Evolutionary conservation across 257 asterid species (phyloP), one percentile per base, ranked within the genome.

Genomic region (Salvia hispanica): DNA sequence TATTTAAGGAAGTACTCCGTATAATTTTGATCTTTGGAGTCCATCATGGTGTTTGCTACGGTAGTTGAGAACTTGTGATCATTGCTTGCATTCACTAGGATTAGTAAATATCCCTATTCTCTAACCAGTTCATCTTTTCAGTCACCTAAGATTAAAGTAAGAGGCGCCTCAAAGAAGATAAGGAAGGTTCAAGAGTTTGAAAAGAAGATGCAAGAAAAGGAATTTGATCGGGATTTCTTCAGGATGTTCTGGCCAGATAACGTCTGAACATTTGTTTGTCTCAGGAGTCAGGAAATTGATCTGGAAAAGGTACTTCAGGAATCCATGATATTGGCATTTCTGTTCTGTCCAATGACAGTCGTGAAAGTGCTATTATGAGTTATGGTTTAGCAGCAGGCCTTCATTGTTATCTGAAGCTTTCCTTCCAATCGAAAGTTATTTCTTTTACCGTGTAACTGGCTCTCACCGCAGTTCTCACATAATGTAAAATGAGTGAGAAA

Each of bases 161-260:
- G 74, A 77, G 78, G 72, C 33, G n/a, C 76, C 44, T 63, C 92
- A 2, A 92, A 92, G 62, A 87, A 90, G 91, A 78, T 79, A 77
- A 88, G 79, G 86, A 88, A 92, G 78, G 56, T 83, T 76, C 79
- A 72, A 59, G 93, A 86, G 76, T 58, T 84, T 8, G 98, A 92
- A 79, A 71, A 84, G 78, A 87, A 58, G 42, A 31, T 84, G 79
- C 84, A 88, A 69, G 97, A 92, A 87, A 77, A 61, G 71, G 97
- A 90, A 78, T 86, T 90, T 36, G 98, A 90, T 52, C 83, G 83
- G 68, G 85, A 76, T 18, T 86, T 86, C 64, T 88, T 80, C 83
- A 76, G 96, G 80, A 92, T 82, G 81, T 92, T 92, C 75, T 92
- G 97, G 98, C 97, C 97, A 13, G 98, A 92, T 64, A 92, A 92